Evolutionary conservation across 306 rosid species (phyloP).

Genomic region (Glycine soja): DNA sequence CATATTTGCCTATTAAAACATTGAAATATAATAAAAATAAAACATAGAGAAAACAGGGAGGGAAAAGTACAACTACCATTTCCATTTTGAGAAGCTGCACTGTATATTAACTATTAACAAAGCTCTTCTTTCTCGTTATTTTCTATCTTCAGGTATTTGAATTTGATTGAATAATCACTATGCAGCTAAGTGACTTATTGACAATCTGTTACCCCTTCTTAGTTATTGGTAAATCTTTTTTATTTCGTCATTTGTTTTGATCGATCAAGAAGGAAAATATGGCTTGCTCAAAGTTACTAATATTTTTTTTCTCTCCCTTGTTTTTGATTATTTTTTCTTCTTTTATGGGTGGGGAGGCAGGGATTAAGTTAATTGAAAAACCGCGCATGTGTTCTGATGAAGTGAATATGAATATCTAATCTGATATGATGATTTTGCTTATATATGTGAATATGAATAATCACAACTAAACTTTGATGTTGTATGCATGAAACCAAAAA

Average conservation of each 20-base stretch:
- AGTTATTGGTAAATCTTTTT: not conserved
- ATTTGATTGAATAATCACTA: not conserved
- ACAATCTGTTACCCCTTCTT: not conserved
- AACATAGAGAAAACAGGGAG: slow-evolving; percentile 1
- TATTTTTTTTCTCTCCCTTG: not conserved
- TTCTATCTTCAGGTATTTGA: slow-evolving; percentile 48
- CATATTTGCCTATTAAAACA: slow-evolving; percentile 12
- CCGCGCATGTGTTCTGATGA: not conserved
- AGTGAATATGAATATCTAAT: not conserved
- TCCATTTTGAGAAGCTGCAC: slow-evolving; percentile 42
- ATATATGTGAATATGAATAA: not conserved
- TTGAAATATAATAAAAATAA: slow-evolving; percentile 30
- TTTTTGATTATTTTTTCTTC: not conserved
- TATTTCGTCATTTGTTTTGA: no score
- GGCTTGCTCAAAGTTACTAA: no score
- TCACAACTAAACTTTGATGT: no score
- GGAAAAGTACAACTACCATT: slow-evolving; percentile 48
- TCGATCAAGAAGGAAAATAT: no score
- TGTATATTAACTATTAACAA: slow-evolving; percentile 34
- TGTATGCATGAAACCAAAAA: no score
- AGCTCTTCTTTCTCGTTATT: slow-evolving; percentile 7
- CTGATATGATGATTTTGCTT: no score
- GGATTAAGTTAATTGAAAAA: not conserved
- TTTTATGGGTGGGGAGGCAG: not conserved
- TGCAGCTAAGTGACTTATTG: not conserved